Base-by-base conservation (phyloP, 2,329 filamentous ascomycete genomes). In the Alternaria angustiovoidea region DNA sequence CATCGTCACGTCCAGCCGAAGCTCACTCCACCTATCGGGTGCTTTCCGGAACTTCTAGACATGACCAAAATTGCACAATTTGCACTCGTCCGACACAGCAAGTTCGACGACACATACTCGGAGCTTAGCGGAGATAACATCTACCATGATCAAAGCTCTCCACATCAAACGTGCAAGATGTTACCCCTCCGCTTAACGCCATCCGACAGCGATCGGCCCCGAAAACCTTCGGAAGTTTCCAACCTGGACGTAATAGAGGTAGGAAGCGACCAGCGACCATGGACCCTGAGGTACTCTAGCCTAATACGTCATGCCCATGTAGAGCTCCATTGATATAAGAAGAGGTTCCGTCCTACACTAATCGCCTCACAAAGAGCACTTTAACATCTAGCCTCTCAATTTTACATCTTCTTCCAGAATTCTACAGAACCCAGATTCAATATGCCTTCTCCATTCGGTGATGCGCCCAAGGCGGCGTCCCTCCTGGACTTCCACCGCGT, bases 401-500 rank as follows among this genome's bases (percentile, higher is more conserved):
- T 46, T 4, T 11, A 24, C 9, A 26, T 18, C 26, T 42, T 11
- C 6, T 38, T 7, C 11, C n/a, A 24, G 9, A 38, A 44, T 18
- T 30, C 4, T n/a, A 7, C 46, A n/a, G 16, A 22, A 36, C 2
- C 16, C 24, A 39, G 12, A n/a, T 28, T 6, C 55, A 69, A 44
- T 38, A 69, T 70, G 67, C 51, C 64, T 61, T 68, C 70, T 60
- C 57, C 64, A 18, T 78, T 79, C 51, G 70, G 70, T 47, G 55
- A 59, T 16, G 34, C 57, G 4, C 70, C 71, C 2, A 62, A 71
- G 44, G 65, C 77, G 3, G 75, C 73, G 54, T 80, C 74, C 54
- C 73, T 80, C 6, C 79, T 87, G 49, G 85, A 83, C 41, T 82
- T 81, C 66, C 84, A 86, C 69, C 81, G 84, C 20, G 75, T 85